phyloP scores from a whole-genome alignment of 805 yeast species.

The Grigorovia yakushimaensis region DNA sequence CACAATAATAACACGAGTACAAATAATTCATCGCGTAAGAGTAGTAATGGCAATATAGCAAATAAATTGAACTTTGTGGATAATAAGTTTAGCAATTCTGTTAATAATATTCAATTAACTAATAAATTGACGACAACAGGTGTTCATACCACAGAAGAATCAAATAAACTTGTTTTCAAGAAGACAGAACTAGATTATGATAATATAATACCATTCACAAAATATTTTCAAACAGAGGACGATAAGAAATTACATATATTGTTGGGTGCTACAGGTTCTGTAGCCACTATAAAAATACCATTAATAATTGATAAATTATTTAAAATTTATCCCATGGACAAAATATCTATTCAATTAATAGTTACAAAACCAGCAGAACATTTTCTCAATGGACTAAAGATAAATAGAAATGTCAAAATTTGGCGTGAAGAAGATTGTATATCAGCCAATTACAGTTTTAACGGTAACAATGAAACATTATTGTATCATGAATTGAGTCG shows the following conservation, averaged over 20 bases:
- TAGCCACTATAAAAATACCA: conserved; percentile 91
- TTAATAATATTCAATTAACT: too few species aligned
- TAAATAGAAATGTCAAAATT: conserved; percentile 65
- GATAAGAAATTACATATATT: conserved; percentile 82
- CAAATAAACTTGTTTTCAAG: conserved; percentile 3
- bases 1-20: background rate
- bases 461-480: conserved; percentile 46
- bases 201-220: conserved; percentile 66
- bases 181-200: conserved; percentile 6
- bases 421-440: conserved; percentile 76
- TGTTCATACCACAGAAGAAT: background rate
- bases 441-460: conserved; percentile 1
- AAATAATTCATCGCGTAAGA: background rate
- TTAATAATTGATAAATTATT: conserved; percentile 77
- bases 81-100: too few species aligned
- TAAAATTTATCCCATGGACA: conserved; percentile 64
- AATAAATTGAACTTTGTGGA: background rate
- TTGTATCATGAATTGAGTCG: conserved; percentile 69
- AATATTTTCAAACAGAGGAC: conserved; percentile 60
- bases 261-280: conserved; percentile 91
- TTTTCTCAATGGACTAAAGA: conserved; percentile 51
- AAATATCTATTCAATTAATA: conserved; percentile 74
- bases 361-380: conserved; percentile 71
- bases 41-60: background rate
- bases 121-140: too few species aligned